Evolutionary conservation across 140 eudicot genomes (phyloP).

Genomic region (Anethum foeniculum): DNA sequence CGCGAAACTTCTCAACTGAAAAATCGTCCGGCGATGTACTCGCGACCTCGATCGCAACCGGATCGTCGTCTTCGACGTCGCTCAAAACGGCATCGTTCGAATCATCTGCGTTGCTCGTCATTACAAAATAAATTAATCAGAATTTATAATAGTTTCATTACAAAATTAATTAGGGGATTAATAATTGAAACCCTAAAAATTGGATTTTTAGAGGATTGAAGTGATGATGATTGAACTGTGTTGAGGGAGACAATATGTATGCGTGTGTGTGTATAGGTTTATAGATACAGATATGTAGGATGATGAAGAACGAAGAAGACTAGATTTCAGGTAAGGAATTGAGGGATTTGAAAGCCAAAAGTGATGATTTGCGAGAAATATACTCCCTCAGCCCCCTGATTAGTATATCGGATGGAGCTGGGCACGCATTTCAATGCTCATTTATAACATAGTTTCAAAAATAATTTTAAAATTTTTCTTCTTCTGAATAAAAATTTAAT

Average conservation of each 20-base stretch:
- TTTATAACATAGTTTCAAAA: too few species aligned
- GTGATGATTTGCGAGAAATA: too few species aligned
- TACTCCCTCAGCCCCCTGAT: too few species aligned
- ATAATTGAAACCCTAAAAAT: neutral
- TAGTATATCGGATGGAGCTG: too few species aligned
- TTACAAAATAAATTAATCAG: constrained; percentile 3
- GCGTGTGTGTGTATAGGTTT: neutral
- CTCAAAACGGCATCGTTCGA: constrained; percentile 58
- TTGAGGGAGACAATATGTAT: neutral
- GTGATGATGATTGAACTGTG: neutral
- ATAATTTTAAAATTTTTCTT: too few species aligned
- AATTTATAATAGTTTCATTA: neutral
- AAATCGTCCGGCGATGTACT: constrained; percentile 31
- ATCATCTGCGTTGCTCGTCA: constrained; percentile 66
- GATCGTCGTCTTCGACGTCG: constrained; percentile 73
- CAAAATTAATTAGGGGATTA: neutral
- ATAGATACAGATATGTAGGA: neutral
- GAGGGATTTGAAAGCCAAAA: too few species aligned
- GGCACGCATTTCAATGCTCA: too few species aligned
- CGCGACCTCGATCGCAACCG: constrained; percentile 33
- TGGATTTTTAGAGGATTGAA: neutral
- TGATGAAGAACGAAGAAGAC: neutral
- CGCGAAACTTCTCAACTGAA: constrained; percentile 50
- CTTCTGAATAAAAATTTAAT: too few species aligned
- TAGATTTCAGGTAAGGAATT: constrained; percentile 1